Percentiles rank a stretch among this genome's conserved stretches.
These are phyloP conservation scores for Dactylella cylindrospora DNA, from an alignment of 2,329 filamentous ascomycete genomes.

Conservation along the genomic window DNA sequence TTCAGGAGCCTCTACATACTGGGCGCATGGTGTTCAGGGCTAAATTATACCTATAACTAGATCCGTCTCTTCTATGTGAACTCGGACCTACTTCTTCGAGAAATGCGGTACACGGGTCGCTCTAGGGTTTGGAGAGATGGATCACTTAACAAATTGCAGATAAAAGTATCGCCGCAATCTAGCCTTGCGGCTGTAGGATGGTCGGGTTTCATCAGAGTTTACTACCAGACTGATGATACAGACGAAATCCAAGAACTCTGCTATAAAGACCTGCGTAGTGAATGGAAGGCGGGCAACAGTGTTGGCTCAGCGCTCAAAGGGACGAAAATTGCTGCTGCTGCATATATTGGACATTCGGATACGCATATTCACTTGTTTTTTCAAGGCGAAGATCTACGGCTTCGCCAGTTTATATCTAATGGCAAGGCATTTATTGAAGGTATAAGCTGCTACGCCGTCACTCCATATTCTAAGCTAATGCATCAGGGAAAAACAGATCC, in stretches of 20 bases:
- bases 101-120: not conserved
- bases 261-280: not conserved
- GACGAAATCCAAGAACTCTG: not conserved
- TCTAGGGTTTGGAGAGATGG: no score
- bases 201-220: constrained; percentile 3
- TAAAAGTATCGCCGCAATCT: not conserved
- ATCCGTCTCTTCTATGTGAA: constrained; percentile 4
- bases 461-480: no score
- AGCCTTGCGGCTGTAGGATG: not conserved
- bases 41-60: no score
- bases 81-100: not conserved
- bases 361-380: constrained; percentile 3
- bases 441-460: not conserved
- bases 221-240: constrained; percentile 1
- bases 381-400: not conserved
- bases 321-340: not conserved
- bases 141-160: not conserved
- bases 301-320: not conserved
- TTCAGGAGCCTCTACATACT: no score
- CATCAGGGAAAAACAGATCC: no score
- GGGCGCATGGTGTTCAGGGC: no score
- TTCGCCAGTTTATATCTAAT: not conserved
- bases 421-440: not conserved
- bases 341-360: not conserved
- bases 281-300: not conserved